Conservation (phyloP, 2,329 filamentous ascomycete genomes). For the Diaporthe batatas region DNA sequence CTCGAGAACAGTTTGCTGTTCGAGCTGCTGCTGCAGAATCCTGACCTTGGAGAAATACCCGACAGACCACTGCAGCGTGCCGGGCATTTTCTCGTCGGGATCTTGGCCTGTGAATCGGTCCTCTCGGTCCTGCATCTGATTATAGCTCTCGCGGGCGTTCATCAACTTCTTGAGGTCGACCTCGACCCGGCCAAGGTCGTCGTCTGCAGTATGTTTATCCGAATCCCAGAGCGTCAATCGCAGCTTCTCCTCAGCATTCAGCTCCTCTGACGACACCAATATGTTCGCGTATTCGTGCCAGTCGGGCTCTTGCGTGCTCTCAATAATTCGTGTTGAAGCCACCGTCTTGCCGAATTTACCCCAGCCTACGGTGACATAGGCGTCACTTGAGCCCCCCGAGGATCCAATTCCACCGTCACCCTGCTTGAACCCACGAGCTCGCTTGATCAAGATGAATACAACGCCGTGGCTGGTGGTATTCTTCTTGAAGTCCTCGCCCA, state of each 20-base stretch:
- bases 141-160: constrained; percentile 68
- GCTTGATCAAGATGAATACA: constrained; percentile 74
- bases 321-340: constrained; percentile 75
- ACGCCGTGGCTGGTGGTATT: constrained; percentile 76
- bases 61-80: constrained; percentile 76
- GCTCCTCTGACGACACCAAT: constrained; percentile 77
- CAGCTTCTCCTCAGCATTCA: constrained; percentile 78
- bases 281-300: constrained; percentile 80
- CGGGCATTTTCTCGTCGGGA: constrained; percentile 76
- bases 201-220: constrained; percentile 78
- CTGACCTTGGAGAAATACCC: constrained; percentile 78
- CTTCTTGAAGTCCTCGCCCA: constrained; percentile 84
- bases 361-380: constrained; percentile 81
- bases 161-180: constrained; percentile 76
- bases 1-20: constrained; percentile 70
- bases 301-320: constrained; percentile 74
- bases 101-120: constrained; percentile 77
- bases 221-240: constrained; percentile 82
- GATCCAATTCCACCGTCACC: constrained; percentile 75
- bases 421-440: constrained; percentile 78
- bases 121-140: constrained; percentile 71
- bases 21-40: constrained; percentile 72
- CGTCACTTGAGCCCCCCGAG: constrained; percentile 74
- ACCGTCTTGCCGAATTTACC: constrained; percentile 81
- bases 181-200: constrained; percentile 81